Evolutionary conservation across 2,329 filamentous ascomycete genomes (phyloP).

Genomic region (Fusarium sp.): DNA sequence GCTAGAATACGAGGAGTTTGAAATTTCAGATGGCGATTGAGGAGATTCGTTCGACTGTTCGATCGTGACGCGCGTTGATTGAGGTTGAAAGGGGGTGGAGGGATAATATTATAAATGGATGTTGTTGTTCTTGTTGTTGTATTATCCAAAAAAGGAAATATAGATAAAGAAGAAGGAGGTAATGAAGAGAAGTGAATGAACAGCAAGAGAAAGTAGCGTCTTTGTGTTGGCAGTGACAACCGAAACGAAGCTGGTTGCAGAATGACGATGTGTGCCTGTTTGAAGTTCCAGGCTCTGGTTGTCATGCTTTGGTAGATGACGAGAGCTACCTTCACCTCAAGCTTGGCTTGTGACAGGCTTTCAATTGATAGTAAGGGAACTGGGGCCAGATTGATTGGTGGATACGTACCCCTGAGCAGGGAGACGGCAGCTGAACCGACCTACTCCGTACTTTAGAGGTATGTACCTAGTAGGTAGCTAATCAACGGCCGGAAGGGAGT

Average conservation of each 20-base stretch:
- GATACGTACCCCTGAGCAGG: constrained; percentile 34
- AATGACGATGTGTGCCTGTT: constrained; percentile 42
- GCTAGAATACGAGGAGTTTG: not conserved
- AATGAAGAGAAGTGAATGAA: constrained; percentile 6
- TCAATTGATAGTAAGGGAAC: constrained; percentile 9
- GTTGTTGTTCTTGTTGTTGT: constrained; percentile 9
- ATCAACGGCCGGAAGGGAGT: constrained; percentile 5
- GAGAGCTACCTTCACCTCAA: not conserved
- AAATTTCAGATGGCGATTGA: not conserved
- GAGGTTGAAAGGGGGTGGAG: constrained; percentile 25
- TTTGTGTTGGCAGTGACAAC: constrained; percentile 9
- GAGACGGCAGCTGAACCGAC: not conserved
- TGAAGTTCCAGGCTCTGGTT: constrained; percentile 22
- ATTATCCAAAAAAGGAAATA: constrained; percentile 22
- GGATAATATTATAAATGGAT: constrained; percentile 16
- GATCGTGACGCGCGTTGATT: constrained; percentile 21
- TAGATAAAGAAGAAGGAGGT: constrained; percentile 12
- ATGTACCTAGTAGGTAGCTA: too few species aligned
- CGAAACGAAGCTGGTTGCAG: constrained; percentile 34
- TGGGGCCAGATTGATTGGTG: constrained; percentile 27
- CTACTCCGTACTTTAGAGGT: too few species aligned
- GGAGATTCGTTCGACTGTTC: constrained; percentile 15
- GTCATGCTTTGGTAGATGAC: constrained; percentile 24
- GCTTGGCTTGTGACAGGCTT: constrained; percentile 35
- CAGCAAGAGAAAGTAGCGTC: constrained; percentile 4